These are phyloP conservation scores for Martiniozyma asiatica DNA, from an alignment of 1,139 yeast genomes.

Conservation along the genomic window DNA sequence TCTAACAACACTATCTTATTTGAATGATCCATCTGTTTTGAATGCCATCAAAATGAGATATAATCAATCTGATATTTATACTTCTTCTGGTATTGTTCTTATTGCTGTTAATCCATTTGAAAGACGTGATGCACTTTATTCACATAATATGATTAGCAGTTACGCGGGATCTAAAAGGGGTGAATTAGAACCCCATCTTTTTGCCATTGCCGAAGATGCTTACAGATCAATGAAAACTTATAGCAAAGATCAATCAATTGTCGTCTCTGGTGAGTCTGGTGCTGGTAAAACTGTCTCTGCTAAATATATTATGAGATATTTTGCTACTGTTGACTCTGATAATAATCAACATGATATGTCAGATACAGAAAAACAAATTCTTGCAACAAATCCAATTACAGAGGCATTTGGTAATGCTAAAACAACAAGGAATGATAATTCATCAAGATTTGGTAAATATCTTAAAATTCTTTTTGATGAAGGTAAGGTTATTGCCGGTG, in stretches of 20 bases:
- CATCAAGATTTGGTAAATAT: slow-evolving; percentile 94
- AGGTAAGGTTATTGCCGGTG: slow-evolving; percentile 75
- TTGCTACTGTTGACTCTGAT: slow-evolving; percentile 75
- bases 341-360: slow-evolving; percentile 60
- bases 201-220: slow-evolving; percentile 98
- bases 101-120: slow-evolving; percentile 96
- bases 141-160: slow-evolving; percentile 85
- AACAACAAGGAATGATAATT: slow-evolving; percentile 93
- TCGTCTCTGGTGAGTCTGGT: slow-evolving; percentile 96
- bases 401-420: slow-evolving; percentile 98
- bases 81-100: slow-evolving; percentile 93
- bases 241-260: slow-evolving; percentile 81
- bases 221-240: slow-evolving; percentile 87
- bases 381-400: slow-evolving; percentile 97
- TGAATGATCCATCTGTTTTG: slow-evolving; percentile 92
- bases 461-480: slow-evolving; percentile 78
- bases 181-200: slow-evolving; percentile 90
- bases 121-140: slow-evolving; percentile 78
- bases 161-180: slow-evolving; percentile 90
- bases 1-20: slow-evolving; percentile 78
- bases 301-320: slow-evolving; percentile 93
- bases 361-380: slow-evolving; percentile 83
- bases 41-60: slow-evolving; percentile 90
- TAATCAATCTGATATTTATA: slow-evolving; percentile 79
- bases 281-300: slow-evolving; percentile 98